These are phyloP conservation scores for Lichenothelia convexa DNA, from an alignment of 495 filamentous ascomycete species.

Conservation along the genomic window DNA sequence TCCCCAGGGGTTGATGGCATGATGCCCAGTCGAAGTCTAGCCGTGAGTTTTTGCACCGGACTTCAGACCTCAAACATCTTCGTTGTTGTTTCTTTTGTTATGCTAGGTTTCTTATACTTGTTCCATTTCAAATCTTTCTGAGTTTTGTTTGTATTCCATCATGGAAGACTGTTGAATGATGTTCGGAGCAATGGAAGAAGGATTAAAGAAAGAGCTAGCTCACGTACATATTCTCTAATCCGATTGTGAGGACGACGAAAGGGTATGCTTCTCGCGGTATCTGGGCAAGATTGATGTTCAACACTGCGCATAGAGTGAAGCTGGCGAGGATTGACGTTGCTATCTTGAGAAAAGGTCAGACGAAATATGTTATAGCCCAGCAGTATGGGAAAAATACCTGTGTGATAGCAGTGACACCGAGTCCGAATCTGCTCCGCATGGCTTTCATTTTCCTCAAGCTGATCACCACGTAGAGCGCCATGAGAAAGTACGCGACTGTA, in stretches of 20 bases:
- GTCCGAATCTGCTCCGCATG: slow-evolving; percentile 46
- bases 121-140: too few relatives aligned
- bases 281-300: slow-evolving; percentile 22
- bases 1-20: too few relatives aligned
- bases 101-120: too few relatives aligned
- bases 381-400: slow-evolving; percentile 19
- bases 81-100: too few relatives aligned
- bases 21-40: too few relatives aligned
- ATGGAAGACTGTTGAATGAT: too few relatives aligned
- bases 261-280: slow-evolving; percentile 38
- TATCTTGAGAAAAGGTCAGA: slow-evolving; percentile 27
- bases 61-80: too few relatives aligned
- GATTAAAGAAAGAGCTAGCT: background rate
- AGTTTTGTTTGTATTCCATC: too few relatives aligned
- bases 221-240: slow-evolving; percentile 46
- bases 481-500: slow-evolving; percentile 38
- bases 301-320: slow-evolving; percentile 20
- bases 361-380: background rate
- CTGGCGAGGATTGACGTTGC: slow-evolving; percentile 37
- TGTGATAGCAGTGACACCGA: slow-evolving; percentile 43
- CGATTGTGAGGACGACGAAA: slow-evolving; percentile 49
- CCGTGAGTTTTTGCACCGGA: too few relatives aligned
- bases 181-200: too few relatives aligned
- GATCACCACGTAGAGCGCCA: slow-evolving; percentile 36
- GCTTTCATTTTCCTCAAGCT: slow-evolving; percentile 42